Percentiles rank a stretch among this genome's conserved stretches.
Conservation (phyloP, 495 filamentous ascomycete genomes). For the Podospora didyma region DNA sequence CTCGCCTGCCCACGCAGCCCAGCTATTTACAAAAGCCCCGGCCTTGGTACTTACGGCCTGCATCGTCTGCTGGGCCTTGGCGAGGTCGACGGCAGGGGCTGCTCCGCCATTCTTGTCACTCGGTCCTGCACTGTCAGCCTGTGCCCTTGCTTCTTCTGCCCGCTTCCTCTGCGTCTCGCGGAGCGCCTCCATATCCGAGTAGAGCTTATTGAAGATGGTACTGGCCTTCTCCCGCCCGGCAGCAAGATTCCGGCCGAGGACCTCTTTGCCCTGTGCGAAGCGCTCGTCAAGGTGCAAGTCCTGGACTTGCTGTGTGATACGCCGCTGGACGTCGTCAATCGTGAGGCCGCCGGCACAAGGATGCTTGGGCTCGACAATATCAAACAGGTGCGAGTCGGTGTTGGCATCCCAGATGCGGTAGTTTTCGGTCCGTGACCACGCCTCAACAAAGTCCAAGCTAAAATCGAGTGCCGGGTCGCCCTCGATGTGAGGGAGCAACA, state of each 20-base stretch:
- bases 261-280: conserved; percentile 71
- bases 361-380: conserved; percentile 88
- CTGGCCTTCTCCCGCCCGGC: conserved; percentile 81
- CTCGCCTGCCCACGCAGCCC: conserved; percentile 92
- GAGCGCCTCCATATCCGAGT: conserved; percentile 82
- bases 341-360: conserved; percentile 92
- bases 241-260: conserved; percentile 72
- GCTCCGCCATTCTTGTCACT: conserved; percentile 21
- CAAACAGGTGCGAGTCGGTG: conserved; percentile 83
- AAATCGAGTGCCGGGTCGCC: conserved; percentile 86
- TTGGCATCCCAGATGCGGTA: conserved; percentile 73
- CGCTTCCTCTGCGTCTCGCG: conserved; percentile 74
- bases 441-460: conserved; percentile 66
- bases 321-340: conserved; percentile 90
- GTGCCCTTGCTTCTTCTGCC: conserved; percentile 53
- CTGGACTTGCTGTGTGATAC: conserved; percentile 81
- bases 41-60: conserved; percentile 68
- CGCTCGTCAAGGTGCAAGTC: conserved; percentile 86
- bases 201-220: conserved; percentile 77
- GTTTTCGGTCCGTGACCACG: conserved; percentile 83
- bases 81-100: conserved; percentile 49
- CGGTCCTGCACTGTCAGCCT: conserved; percentile 22
- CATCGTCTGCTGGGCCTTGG: conserved; percentile 63
- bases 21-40: conserved; percentile 84
- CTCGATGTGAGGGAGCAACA: conserved; percentile 63